A percentile compares a stretch with the other conserved stretches of the same genome.
Evolutionary conservation across 2,329 filamentous ascomycete genomes (phyloP).

Genomic region (Aspergillus ustus): DNA sequence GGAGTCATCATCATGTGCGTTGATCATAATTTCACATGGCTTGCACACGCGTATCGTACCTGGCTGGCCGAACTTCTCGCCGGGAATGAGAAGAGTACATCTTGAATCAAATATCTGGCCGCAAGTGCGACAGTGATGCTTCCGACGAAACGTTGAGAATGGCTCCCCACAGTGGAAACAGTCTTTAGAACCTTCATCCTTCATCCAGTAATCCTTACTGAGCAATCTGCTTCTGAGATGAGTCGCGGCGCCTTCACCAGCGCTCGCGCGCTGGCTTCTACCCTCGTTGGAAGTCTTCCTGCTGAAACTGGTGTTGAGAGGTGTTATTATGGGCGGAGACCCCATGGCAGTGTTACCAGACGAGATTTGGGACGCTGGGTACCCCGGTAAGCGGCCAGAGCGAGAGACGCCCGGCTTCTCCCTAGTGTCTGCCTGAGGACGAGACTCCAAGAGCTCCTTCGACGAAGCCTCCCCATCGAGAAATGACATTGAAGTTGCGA

Average conservation of each 20-base stretch:
- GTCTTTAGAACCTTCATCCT: conserved; percentile 95
- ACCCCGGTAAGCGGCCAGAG: conserved; percentile 52
- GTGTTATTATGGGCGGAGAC: conserved; percentile 45
- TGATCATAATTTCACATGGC: conserved; percentile 88
- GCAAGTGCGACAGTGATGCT: conserved; percentile 92
- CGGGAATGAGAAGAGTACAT: conserved; percentile 89
- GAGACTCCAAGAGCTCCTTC: conserved; percentile 33
- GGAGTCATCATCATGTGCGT: conserved; percentile 85
- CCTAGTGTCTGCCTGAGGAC: conserved; percentile 29
- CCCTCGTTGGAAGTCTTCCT: conserved; percentile 24
- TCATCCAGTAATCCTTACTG: conserved; percentile 98
- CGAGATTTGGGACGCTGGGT: conserved; percentile 45
- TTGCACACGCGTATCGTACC: conserved; percentile 89
- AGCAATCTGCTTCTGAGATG: conserved; percentile 85
- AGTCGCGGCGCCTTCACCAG: conserved; percentile 45
- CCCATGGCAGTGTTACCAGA: conserved; percentile 49
- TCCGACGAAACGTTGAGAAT: conserved; percentile 91
- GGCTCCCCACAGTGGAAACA: conserved; percentile 90
- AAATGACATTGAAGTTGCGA: conserved; percentile 34
- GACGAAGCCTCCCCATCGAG: conserved; percentile 34
- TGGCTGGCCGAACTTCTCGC: conserved; percentile 82
- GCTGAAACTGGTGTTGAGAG: conserved; percentile 37
- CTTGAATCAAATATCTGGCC: conserved; percentile 99
- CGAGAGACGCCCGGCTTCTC: conserved; percentile 46
- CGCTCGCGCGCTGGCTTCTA: conserved; percentile 26